Conservation (phyloP, 2,329 filamentous ascomycete genomes). For the Fusarium sp. region DNA sequence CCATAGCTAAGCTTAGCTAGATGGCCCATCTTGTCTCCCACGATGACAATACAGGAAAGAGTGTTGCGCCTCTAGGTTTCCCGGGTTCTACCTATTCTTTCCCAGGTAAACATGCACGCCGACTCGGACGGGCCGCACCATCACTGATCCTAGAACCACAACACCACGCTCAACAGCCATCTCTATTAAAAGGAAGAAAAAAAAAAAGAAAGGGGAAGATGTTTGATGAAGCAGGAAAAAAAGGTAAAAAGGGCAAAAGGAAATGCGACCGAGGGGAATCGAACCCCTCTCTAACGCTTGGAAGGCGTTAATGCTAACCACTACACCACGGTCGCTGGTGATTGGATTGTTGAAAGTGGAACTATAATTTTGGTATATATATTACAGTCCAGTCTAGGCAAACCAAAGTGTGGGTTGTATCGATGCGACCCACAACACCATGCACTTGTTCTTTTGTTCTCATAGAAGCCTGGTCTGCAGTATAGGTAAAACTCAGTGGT, state of each 20-base stretch:
- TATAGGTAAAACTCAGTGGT: neutral
- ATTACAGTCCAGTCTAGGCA: too few species aligned
- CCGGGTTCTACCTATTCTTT: neutral
- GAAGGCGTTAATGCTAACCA: conserved; percentile 38
- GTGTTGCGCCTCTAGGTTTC: too few species aligned
- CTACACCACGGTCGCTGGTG: conserved; percentile 31
- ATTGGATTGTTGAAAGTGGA: neutral
- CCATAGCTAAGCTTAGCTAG: too few species aligned
- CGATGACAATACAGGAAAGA: too few species aligned
- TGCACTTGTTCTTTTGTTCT: too few species aligned
- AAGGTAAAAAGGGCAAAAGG: conserved; percentile 7
- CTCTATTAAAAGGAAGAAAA: neutral
- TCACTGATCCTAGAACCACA: neutral
- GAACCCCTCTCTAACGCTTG: conserved; percentile 37
- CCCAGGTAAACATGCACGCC: neutral
- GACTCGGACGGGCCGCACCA: too few species aligned
- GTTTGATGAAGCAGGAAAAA: neutral
- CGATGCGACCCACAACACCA: too few species aligned
- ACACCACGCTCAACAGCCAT: neutral
- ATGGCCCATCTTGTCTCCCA: too few species aligned
- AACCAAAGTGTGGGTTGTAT: too few species aligned
- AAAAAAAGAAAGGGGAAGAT: neutral
- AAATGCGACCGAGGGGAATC: conserved; percentile 34
- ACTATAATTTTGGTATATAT: accelerated
- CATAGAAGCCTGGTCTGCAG: neutral